Base-by-base conservation (phyloP, 1,139 yeast species). In the Meyerozyma elateridarum region DNA sequence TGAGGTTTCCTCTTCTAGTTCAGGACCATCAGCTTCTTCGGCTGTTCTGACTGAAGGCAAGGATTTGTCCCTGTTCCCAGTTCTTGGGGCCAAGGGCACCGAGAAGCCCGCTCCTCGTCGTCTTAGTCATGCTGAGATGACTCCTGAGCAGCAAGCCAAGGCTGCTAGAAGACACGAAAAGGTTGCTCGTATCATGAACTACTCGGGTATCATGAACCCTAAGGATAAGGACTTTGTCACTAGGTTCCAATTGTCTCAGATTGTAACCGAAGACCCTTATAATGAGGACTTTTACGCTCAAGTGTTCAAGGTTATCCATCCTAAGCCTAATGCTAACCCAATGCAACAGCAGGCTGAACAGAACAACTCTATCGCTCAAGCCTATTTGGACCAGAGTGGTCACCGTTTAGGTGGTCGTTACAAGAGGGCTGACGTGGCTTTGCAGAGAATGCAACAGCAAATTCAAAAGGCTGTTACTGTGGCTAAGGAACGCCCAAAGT, bases 391-490 rank as follows among this genome's bases (percentile, higher is more conserved):
- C 51, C 95, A 87, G 58, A 83, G 94, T 43, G 95, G 96, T 30
- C 95, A 87, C 54, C 78, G 93, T 60, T 67, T 85, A 38, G 93
- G 95, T 41, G 93, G 95, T 31, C 79, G 95, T 54, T 74, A 77
- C 48, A 80, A 85, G 63, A 72, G 95, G 52, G 91, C 93, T n/a
- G 96, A 87, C 56, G 83, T 89, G 45, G 96, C 96, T 1, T 71
- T 89, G 49, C 96, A 85, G 62, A 80, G 96, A 70, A 89, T 91
- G 96, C 97, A 91, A 64, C 96, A 89, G 53, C 97, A 91, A 62
- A 96, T 93, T 36, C 95, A 89, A 54, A 85, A 85, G 52, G 97
- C 97, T 6, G 96, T 91, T 15, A 85, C 94, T 30, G 93, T 87
- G 33, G 96, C 96, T 22, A 85, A 87, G 53, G 95, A 87, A 51